A percentile compares a stretch with the other conserved stretches of the same genome.
phyloP scores from a whole-genome alignment of 2,329 filamentous ascomycete genomes.

The Pestalotiopsis sp. region DNA sequence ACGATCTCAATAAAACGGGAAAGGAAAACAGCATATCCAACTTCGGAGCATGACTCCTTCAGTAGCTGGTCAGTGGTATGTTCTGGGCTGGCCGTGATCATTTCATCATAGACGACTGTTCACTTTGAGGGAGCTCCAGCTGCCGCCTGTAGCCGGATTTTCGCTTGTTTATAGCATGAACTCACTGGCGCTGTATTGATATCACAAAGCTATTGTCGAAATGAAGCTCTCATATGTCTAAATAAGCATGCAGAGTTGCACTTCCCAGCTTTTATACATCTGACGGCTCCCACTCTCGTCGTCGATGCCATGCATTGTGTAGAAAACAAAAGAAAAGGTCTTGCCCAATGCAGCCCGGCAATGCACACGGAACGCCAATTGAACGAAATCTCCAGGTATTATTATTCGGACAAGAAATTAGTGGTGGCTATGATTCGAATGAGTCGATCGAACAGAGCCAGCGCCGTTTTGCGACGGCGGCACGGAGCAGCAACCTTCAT shows the following conservation, averaged over 20 bases:
- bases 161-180: too few relatives aligned
- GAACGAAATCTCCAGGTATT: background rate
- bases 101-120: too few relatives aligned
- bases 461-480: constrained; percentile 16
- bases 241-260: background rate
- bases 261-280: background rate
- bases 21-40: too few relatives aligned
- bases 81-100: too few relatives aligned
- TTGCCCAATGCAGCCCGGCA: background rate
- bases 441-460: constrained; percentile 4
- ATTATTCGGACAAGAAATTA: background rate
- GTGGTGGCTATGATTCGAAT: constrained; percentile 12
- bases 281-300: background rate
- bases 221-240: background rate
- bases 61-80: too few relatives aligned
- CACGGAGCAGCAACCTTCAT: constrained; percentile 44
- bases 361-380: constrained; percentile 2
- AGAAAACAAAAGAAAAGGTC: background rate
- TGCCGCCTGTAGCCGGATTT: too few relatives aligned
- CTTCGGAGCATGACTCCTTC: too few relatives aligned
- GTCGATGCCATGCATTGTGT: background rate
- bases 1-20: too few relatives aligned
- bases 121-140: too few relatives aligned
- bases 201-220: background rate
- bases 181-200: background rate